Evolutionary conservation across 345 rosid genomes (phyloP).

Genomic region (Alliaria petiolata): DNA sequence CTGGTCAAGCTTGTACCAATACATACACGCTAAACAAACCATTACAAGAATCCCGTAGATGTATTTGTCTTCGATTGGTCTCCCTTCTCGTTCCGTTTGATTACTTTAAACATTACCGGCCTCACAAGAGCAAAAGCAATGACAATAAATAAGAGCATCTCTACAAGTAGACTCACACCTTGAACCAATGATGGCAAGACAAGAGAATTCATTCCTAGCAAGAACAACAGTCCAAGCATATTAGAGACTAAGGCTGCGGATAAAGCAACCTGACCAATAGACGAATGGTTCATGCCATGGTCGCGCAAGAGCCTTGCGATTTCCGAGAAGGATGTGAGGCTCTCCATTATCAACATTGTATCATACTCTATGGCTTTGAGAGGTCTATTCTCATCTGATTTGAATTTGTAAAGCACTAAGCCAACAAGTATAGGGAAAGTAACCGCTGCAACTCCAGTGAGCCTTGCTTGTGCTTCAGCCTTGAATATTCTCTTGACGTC

Average conservation of each 20-base stretch:
- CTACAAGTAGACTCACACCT: not conserved
- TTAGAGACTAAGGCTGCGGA: slow-evolving; percentile 40
- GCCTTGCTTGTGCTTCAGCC: slow-evolving; percentile 26
- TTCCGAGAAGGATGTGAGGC: slow-evolving; percentile 40
- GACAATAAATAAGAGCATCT: not conserved
- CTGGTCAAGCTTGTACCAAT: not conserved
- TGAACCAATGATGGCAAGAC: accelerated
- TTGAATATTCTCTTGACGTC: slow-evolving; percentile 30
- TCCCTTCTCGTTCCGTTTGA: slow-evolving; percentile 30
- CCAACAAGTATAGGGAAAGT: slow-evolving; percentile 21
- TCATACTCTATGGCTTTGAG: not conserved
- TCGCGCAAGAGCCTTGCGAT: slow-evolving; percentile 46
- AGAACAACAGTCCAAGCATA: not conserved
- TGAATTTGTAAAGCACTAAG: not conserved
- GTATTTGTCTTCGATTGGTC: slow-evolving; percentile 33
- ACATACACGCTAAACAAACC: slow-evolving; percentile 16
- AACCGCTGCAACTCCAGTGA: slow-evolving; percentile 28
- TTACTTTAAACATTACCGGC: slow-evolving; percentile 17
- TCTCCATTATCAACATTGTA: slow-evolving; percentile 16
- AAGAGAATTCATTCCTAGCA: not conserved
- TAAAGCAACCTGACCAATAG: slow-evolving; percentile 44
- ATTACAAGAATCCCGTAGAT: slow-evolving; percentile 23
- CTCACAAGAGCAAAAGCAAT: not conserved
- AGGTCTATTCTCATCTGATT: not conserved
- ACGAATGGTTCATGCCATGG: slow-evolving; percentile 44